These are phyloP conservation scores for Murraya koenigii DNA, from an alignment of 345 rosid genomes.

Conservation along the genomic window DNA sequence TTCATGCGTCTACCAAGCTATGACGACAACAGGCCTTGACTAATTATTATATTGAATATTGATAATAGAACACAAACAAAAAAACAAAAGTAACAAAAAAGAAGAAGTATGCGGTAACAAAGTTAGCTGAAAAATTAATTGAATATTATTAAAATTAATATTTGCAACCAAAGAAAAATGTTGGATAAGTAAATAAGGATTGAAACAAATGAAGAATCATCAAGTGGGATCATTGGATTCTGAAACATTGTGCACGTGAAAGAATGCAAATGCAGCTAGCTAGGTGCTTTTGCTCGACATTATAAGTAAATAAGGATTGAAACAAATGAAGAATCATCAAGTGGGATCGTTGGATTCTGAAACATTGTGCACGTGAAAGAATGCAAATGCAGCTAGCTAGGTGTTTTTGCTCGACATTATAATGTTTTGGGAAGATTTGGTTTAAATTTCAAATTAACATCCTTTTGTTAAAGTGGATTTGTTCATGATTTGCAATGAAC, in stretches of 20 bases:
- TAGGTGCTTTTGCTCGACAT: neutral
- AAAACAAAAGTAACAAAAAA: neutral
- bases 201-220: neutral
- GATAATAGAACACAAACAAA: neutral
- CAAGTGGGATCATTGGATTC: neutral
- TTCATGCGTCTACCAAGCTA: neutral
- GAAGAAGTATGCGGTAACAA: neutral
- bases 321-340: neutral
- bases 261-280: neutral
- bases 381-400: neutral
- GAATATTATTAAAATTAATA: no score
- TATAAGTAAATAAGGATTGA: neutral
- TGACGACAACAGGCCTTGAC: neutral
- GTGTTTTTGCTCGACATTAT: neutral
- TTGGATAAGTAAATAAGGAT: no score
- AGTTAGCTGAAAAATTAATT: neutral
- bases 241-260: neutral
- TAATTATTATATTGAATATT: neutral
- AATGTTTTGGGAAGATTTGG: neutral
- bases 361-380: neutral
- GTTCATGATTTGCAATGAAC: neutral
- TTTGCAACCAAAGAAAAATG: no score
- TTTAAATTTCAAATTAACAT: neutral
- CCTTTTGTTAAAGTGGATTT: neutral
- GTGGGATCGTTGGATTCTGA: neutral